Conservation (phyloP, 345 rosid species). For the Barbarea vulgaris region DNA sequence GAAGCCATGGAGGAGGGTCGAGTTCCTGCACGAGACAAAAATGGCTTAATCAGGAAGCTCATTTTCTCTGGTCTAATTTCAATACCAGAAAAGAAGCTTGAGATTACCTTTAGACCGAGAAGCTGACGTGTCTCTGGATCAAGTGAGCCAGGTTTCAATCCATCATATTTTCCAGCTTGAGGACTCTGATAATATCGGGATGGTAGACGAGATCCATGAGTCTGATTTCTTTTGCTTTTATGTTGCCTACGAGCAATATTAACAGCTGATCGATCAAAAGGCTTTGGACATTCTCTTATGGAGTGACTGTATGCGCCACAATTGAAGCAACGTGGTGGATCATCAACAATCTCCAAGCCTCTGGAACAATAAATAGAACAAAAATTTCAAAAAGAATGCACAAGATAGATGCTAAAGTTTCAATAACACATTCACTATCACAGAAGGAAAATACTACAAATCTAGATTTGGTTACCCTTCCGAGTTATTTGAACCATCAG, state of each 20-base stretch:
- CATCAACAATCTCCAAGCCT: conserved; percentile 69
- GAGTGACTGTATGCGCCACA: conserved; percentile 93
- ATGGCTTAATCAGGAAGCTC: background rate
- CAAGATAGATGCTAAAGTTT: conserved; percentile 10
- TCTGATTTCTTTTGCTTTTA: conserved; percentile 68
- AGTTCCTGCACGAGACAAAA: conserved; percentile 58
- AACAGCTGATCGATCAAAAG: conserved; percentile 80
- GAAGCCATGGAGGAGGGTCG: conserved; percentile 99
- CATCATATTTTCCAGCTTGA: conserved; percentile 78
- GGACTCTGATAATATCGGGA: conserved; percentile 73
- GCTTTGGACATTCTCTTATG: conserved; percentile 82
- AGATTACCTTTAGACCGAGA: conserved; percentile 82
- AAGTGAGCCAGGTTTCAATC: conserved; percentile 86
- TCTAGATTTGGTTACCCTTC: conserved; percentile 56
- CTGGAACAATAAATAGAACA: conserved; percentile 48
- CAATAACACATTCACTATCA: background rate
- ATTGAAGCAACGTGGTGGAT: conserved; percentile 88
- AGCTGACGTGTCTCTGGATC: conserved; percentile 73
- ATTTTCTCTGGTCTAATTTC: background rate
- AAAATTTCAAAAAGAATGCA: background rate
- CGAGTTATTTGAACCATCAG: conserved; percentile 59
- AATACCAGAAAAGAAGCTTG: background rate
- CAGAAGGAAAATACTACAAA: background rate
- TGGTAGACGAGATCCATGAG: conserved; percentile 54
- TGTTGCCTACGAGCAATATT: conserved; percentile 79